These are phyloP conservation scores for Pseudogymnoascus sp. DNA, from an alignment of 2,329 filamentous ascomycete genomes.

Conservation along the genomic window DNA sequence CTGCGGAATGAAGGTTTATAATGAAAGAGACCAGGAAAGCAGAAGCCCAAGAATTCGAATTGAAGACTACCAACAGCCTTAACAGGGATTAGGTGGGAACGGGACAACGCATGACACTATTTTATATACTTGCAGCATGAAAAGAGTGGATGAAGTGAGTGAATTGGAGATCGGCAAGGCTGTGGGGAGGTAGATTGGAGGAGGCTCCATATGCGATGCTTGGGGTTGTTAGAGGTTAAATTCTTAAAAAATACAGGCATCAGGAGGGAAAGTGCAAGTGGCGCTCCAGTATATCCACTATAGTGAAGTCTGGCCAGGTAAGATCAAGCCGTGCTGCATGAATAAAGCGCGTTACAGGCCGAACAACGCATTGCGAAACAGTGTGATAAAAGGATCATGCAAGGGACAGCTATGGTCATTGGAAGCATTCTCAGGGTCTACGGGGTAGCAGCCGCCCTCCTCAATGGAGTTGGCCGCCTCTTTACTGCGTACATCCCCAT, in stretches of 20 bases:
- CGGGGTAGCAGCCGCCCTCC: neutral
- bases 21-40: neutral
- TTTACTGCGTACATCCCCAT: neutral
- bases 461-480: neutral
- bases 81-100: neutral
- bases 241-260: neutral
- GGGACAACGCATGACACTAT: conserved; percentile 4
- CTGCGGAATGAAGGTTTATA: conserved; percentile 5
- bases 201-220: conserved; percentile 4
- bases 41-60: neutral
- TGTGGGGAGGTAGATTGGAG: neutral
- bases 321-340: neutral
- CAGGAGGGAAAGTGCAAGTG: neutral
- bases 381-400: neutral
- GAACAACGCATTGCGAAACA: conserved; percentile 2
- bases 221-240: neutral
- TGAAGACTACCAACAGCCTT: neutral
- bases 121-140: conserved; percentile 1
- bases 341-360: neutral
- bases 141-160: conserved; percentile 4
- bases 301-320: neutral
- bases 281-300: neutral
- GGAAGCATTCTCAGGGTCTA: neutral
- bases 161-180: neutral
- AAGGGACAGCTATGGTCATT: neutral